These are phyloP conservation scores for Kodamaea ohmeri DNA, from an alignment of 1,139 yeast species.

Conservation along the genomic window DNA sequence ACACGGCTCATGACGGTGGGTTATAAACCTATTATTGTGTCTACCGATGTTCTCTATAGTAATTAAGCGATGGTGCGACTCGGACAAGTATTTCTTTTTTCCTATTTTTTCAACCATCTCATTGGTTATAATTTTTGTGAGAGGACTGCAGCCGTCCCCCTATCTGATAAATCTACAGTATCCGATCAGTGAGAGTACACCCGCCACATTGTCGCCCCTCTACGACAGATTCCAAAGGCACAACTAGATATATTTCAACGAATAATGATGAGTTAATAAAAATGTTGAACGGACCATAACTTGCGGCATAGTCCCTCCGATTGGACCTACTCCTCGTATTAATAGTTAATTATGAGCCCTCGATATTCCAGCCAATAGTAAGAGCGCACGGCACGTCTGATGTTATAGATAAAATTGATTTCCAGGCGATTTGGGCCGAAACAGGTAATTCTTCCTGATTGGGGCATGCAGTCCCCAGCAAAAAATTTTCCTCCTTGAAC, in stretches of 20 bases:
- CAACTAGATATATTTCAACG: too few species aligned
- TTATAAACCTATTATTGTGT: neutral
- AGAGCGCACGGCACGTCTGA: slow-evolving; percentile 6
- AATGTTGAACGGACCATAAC: neutral
- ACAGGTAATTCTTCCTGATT: slow-evolving; percentile 1
- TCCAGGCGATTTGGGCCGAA: neutral
- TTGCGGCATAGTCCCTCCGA: neutral
- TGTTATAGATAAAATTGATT: slow-evolving; percentile 8
- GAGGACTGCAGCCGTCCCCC: slow-evolving; percentile 1
- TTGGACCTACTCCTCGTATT: neutral
- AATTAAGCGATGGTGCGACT: neutral
- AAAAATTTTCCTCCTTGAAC: slow-evolving; percentile 1
- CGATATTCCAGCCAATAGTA: slow-evolving; percentile 5
- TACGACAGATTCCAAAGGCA: too few species aligned
- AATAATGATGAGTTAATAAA: too few species aligned
- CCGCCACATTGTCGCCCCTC: too few species aligned
- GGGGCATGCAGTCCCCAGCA: neutral
- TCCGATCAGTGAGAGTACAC: neutral
- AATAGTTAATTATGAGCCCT: neutral
- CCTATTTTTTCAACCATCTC: neutral
- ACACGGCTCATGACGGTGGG: neutral
- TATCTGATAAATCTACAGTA: slow-evolving; percentile 2
- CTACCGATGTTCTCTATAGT: neutral
- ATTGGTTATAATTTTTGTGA: slow-evolving; percentile 1
- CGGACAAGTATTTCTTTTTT: slow-evolving; percentile 3